Evolutionary conservation across 805 yeast species (phyloP), one percentile per base, ranked within the genome.

Genomic region (Yarrowia yakushimensis): DNA sequence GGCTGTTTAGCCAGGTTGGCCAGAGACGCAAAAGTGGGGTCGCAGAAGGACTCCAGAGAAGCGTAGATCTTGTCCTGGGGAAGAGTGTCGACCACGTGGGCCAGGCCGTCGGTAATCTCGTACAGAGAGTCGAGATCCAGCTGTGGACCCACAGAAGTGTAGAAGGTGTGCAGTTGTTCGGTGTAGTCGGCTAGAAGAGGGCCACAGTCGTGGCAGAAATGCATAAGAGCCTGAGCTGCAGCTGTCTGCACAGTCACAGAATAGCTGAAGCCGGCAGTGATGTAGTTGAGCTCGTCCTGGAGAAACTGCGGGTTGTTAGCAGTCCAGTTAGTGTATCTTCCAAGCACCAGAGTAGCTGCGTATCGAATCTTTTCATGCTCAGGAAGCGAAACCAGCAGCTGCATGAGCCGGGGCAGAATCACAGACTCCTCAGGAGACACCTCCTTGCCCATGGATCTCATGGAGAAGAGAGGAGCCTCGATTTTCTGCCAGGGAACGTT

Each of bases 321-420:
- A 0, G 98, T 90, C 97, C 99, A 94, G 75, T 88, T 90, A 1
- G 98, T 89, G 73, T 94, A 94, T 69, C 99, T 81, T n/a, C 99
- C 98, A 41, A 94, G 77, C 1, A 94, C 96, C 70, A 94, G 79
- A 0, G 97, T 90, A 1, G 96, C 91, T 7, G 98, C 96, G 71
- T 93, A 94, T 72, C 97, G 81, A 59, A 94, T 84, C 71, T 90
- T 89, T 20, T 87, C 85, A 70, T 90, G 91, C 67, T 89, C 93
- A 0, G 97, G 97, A 62, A 90, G 76, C 69, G 81, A 85, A 31
- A 85, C 80, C 34, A 89, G 76, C 65, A 79, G 73, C 46, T 82
- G 79, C 96, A 89, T 83, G 66, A 92, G 84, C 63, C 84, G 82
- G 0, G 97, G 97, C 66, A 93, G 76, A 12, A 87, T 81, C 25